Conservation (phyloP, 2,329 filamentous ascomycete genomes). For the Aspergillus costaricaensis region DNA sequence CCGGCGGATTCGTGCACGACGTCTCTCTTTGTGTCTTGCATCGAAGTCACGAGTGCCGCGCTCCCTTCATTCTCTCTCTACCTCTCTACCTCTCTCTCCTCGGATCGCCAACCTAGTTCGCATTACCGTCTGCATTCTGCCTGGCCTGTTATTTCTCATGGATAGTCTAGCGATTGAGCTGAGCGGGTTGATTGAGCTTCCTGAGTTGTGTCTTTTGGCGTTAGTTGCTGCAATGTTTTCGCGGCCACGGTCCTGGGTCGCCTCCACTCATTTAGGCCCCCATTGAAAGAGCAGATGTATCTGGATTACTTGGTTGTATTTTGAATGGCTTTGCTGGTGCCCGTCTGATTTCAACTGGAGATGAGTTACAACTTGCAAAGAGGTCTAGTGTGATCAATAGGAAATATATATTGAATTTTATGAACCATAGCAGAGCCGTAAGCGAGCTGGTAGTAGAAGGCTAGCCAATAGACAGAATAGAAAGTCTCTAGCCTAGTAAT, state of each 20-base stretch:
- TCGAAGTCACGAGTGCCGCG: conserved; percentile 10
- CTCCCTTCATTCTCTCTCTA: conserved; percentile 17
- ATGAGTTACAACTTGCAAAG: conserved; percentile 8
- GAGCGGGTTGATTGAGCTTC: conserved; percentile 30
- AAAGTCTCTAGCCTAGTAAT: background rate
- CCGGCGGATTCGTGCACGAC: background rate
- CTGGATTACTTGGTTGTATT: conserved; percentile 13
- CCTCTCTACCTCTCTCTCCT: conserved; percentile 5
- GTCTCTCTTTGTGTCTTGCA: conserved; percentile 4
- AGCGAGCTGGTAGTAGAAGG: background rate
- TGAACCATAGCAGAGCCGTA: background rate
- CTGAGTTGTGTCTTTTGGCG: conserved; percentile 18
- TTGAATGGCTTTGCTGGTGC: conserved; percentile 8
- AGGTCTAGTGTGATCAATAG: conserved; percentile 17
- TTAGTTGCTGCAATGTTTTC: conserved; percentile 12
- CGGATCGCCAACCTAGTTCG: conserved; percentile 13
- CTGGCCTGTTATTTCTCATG: conserved; percentile 27
- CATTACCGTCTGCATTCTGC: conserved; percentile 21
- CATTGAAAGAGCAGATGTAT: conserved; percentile 18
- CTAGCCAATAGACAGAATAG: too few relatives aligned
- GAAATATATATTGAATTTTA: conserved; percentile 24
- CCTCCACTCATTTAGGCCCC: conserved; percentile 24
- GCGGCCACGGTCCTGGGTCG: conserved; percentile 18
- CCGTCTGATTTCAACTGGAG: conserved; percentile 13
- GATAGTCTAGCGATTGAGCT: conserved; percentile 35